Percentiles rank a stretch among this genome's conserved stretches.
Evolutionary conservation across 75 land plant species (phyloP).

Genomic region (Pinus tabuliformis): DNA sequence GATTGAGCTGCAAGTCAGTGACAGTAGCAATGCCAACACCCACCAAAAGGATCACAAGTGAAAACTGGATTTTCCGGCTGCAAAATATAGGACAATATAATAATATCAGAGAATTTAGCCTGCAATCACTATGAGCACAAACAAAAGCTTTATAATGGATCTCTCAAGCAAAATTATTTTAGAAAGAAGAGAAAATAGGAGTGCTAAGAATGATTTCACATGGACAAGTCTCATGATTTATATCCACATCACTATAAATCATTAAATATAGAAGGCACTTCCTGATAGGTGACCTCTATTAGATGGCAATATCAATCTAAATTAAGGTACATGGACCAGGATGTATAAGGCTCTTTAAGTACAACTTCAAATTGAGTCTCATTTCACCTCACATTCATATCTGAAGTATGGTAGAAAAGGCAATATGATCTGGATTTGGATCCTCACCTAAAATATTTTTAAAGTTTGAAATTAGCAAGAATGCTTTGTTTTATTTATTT

Average conservation of each 20-base stretch:
- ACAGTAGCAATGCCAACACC: constrained; percentile 98
- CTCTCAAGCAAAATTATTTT: neutral
- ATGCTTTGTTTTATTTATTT: too few relatives aligned
- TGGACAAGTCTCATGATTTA: too few relatives aligned
- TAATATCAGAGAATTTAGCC: constrained; percentile 1
- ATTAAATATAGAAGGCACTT: neutral
- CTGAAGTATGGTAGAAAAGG: too few relatives aligned
- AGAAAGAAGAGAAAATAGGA: neutral
- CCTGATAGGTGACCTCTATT: neutral
- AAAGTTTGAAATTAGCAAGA: too few relatives aligned
- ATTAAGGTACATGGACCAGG: too few relatives aligned
- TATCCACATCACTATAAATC: too few relatives aligned
- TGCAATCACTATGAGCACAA: neutral
- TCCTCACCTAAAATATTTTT: too few relatives aligned
- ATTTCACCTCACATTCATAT: too few relatives aligned
- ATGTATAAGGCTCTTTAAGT: too few relatives aligned
- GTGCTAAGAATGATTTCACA: too few relatives aligned
- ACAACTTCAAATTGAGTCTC: too few relatives aligned
- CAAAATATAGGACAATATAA: constrained; percentile 9
- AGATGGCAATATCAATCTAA: neutral
- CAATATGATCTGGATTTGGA: too few relatives aligned
- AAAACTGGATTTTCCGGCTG: constrained; percentile 80
- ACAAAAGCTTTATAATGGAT: neutral
- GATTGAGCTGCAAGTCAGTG: constrained; percentile 91
- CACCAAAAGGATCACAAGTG: constrained; percentile 68